Base-by-base conservation (phyloP, 495 filamentous ascomycete genomes). In the Antarctomyces pellizariae region DNA sequence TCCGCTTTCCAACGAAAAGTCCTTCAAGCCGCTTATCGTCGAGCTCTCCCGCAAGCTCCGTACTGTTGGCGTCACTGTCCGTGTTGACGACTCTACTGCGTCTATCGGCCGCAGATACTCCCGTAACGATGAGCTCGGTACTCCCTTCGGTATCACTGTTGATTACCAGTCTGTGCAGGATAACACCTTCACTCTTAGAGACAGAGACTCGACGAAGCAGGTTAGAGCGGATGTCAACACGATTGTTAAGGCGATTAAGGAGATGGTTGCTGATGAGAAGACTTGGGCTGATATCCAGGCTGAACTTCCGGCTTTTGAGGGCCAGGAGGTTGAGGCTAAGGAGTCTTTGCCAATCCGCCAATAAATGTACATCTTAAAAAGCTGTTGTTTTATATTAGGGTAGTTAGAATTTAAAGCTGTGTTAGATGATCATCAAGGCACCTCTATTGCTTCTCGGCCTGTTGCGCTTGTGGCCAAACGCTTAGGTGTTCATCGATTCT, bases 131-230 rank as follows among this genome's bases (percentile, higher is more conserved):
- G 70, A 82, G 47, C 57, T 80, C 9, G 70, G 71, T 29, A 74
- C 71, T 7, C 64, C 71, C 0, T 59, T 77, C 28, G 69, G 68
- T 36, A 56, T 75, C 38, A 78, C 70, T 0, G 47, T 74, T 36
- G 70, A 78, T 46, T 82, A 79, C 55, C 68, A 79, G 51, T 73
- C 67, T 13, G 38, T 78, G 21, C 57, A 76, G 44, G 74, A 79
- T 41, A 56, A 53, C 33, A 64, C 64, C 2, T 51, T 75, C 33
- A 82, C 75, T n/a, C 51, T 82, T 29, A 47, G 75, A 27, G 75
- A 79, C 32, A 58, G 72, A 15, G 72, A 78, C 44, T 61, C 59
- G 16, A 82, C 65, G 11, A 63, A 63, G 38, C 75, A 82, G 48
- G 69, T 80, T 24, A 57, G 74, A 16, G 67, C 67, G 8, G 53